A percentile compares a stretch with the other conserved stretches of the same genome.
Evolutionary conservation across 2,329 filamentous ascomycete species (phyloP).

Genomic region (Colletotrichum spinosum): DNA sequence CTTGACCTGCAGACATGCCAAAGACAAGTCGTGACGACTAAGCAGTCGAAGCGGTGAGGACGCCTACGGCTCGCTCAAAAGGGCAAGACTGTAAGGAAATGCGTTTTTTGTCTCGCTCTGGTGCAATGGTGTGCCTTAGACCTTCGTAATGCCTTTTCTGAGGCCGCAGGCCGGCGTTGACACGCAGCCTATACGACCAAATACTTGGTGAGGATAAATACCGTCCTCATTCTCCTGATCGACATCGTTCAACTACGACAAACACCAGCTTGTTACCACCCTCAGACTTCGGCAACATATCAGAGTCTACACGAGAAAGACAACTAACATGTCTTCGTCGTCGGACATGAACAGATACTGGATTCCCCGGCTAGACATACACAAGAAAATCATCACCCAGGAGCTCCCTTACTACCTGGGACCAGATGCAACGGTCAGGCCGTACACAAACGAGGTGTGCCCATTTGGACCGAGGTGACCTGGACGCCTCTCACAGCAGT

Average conservation of each 20-base stretch:
- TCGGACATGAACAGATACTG: constrained; percentile 67
- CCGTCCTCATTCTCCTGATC: constrained; percentile 31
- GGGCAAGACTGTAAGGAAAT: constrained; percentile 27
- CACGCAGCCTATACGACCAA: constrained; percentile 18
- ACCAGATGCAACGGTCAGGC: constrained; percentile 67
- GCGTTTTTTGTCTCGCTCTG: constrained; percentile 29
- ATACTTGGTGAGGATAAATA: constrained; percentile 35
- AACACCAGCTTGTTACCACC: constrained; percentile 11
- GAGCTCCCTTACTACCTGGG: constrained; percentile 70
- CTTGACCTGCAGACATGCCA: constrained; percentile 29
- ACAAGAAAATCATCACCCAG: constrained; percentile 69
- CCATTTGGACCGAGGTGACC: constrained; percentile 38
- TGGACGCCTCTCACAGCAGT: constrained; percentile 36
- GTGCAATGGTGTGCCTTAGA: constrained; percentile 33
- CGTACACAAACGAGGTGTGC: constrained; percentile 67
- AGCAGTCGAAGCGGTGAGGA: constrained; percentile 34
- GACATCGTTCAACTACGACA: constrained; percentile 11
- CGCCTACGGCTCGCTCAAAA: constrained; percentile 29
- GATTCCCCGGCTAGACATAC: constrained; percentile 70
- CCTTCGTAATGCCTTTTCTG: constrained; percentile 27
- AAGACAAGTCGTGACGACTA: constrained; percentile 33
- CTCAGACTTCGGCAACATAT: constrained; percentile 17
- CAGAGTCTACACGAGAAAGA: constrained; percentile 9
- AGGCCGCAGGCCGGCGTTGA: constrained; percentile 19
- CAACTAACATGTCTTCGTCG: constrained; percentile 32